Conservation (phyloP, 2,329 filamentous ascomycete species). For the Sporothrix mexicana region DNA sequence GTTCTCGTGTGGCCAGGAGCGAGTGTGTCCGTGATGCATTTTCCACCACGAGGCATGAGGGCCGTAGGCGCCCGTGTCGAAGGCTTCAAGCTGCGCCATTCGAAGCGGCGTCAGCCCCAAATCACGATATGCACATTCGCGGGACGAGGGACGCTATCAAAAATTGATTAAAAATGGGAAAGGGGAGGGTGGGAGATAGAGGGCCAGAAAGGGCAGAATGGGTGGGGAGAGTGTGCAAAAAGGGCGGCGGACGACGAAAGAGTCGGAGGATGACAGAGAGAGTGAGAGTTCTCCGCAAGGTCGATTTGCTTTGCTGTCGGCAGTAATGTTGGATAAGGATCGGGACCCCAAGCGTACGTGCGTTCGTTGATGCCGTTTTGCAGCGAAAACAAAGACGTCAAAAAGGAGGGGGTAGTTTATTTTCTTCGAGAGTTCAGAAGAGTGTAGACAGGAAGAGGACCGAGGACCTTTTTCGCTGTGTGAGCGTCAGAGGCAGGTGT, state of each 20-base stretch:
- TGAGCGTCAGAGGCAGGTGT: neutral
- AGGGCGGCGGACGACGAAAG: conserved; percentile 6
- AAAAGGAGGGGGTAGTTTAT: conserved; percentile 3
- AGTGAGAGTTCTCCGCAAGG: neutral
- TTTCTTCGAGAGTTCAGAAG: conserved; percentile 8
- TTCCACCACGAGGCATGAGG: conserved; percentile 40
- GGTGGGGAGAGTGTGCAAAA: neutral
- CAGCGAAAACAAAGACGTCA: neutral
- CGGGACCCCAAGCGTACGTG: neutral
- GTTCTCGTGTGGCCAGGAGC: conserved; percentile 39
- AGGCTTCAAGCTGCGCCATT: conserved; percentile 44
- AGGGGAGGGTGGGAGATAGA: neutral
- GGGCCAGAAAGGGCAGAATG: neutral
- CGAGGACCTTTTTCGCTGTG: neutral
- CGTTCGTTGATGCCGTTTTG: conserved; percentile 12
- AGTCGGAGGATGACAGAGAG: neutral
- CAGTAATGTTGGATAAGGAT: conserved; percentile 17
- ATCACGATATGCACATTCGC: conserved; percentile 37
- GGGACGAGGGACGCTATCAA: conserved; percentile 1
- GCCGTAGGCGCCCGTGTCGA: conserved; percentile 40
- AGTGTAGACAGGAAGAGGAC: neutral
- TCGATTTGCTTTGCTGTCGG: conserved; percentile 4
- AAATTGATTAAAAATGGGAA: conserved; percentile 1
- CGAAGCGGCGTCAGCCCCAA: conserved; percentile 42
- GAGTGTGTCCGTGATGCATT: conserved; percentile 38